phyloP scores from a whole-genome alignment of 306 rosid species.

The Casuarina glauca region DNA sequence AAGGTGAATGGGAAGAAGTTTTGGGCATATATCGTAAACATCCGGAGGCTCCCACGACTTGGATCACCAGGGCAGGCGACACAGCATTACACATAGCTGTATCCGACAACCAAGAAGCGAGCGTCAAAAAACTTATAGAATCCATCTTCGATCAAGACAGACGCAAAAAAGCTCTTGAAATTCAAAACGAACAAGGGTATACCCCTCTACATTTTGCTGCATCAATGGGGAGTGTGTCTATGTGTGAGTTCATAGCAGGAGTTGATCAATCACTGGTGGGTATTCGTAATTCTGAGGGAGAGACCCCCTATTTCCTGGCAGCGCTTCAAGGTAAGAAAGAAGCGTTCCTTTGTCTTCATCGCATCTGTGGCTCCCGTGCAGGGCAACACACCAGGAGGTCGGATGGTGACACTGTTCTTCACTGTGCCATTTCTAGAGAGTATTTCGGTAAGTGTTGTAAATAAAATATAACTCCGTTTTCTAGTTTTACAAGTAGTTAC shows the following conservation, averaged over 20 bases:
- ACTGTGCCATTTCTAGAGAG: no score
- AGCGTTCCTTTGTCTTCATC: no score
- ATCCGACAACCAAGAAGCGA: conserved; percentile 31
- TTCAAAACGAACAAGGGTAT: conserved; percentile 21
- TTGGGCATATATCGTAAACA: background rate
- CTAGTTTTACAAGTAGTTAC: no score
- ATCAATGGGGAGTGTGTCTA: conserved; percentile 24
- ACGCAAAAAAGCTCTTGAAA: background rate
- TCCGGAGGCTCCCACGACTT: background rate
- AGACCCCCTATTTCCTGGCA: conserved; percentile 57
- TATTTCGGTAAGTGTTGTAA: no score
- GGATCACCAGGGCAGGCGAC: conserved; percentile 20
- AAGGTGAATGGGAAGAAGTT: conserved; percentile 38
- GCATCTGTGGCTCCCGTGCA: no score
- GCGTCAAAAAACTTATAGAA: conserved; percentile 23
- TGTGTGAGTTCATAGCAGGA: conserved; percentile 35
- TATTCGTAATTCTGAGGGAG: conserved; percentile 35
- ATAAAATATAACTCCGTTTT: no score
- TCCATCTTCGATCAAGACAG: background rate
- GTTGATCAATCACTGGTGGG: background rate
- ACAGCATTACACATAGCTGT: conserved; percentile 59
- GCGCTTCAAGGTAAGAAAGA: conserved; percentile 13
- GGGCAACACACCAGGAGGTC: no score
- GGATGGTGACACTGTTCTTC: no score
- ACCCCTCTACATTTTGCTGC: conserved; percentile 55